Base-by-base conservation (phyloP, 768 basidiomycete genomes). In the Russula sp. region DNA sequence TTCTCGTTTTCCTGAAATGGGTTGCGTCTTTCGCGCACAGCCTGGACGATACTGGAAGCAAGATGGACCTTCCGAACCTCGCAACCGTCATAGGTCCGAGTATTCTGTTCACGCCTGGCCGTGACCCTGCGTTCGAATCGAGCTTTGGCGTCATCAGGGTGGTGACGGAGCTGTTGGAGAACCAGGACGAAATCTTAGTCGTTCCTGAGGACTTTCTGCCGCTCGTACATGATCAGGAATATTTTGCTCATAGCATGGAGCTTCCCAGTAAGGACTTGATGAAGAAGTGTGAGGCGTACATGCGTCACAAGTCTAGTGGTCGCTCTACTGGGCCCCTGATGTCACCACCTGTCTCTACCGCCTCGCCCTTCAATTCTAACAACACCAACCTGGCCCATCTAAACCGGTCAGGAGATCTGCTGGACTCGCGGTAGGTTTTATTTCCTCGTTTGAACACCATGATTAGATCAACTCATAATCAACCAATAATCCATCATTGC, bases 1-100 rank as follows among this genome's bases (percentile, higher is more conserved):
- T 99, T 57, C 98, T 97, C 73, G 95, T 97, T 34, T 99, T 99
- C 79, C 82, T 99, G 69, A 97, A 98, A 76, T 99, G 97, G 97
- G 97, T 99, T 13, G 96, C 96, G 11, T 97, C 94, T 2, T 99
- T 99, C 74, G 94, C 97, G 55, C 96, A 99, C 76, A 86, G 95
- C 79, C 95, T 98, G 72, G 93, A 94, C 69, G 92, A 92, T 72
- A 98, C 96, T 0, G 95, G 95, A 48, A 95, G 92, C 77, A 95
- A 96, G 79, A 99, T 99, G 97, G 97, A 99, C 75, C 79, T 98
- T 53, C 82, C 82, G 20, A 99, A 99, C 75, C 82, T 99, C 69
- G 94, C 97, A 40, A 98, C 94, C 10, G 96, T 98, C 76, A 95
- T 98, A 69, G 89, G 90, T 71, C 97, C 97, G n/a, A 98, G 93